These are phyloP conservation scores for Lasiosphaeriaceae sp. DNA, from an alignment of 495 filamentous ascomycete genomes.

Conservation along the genomic window DNA sequence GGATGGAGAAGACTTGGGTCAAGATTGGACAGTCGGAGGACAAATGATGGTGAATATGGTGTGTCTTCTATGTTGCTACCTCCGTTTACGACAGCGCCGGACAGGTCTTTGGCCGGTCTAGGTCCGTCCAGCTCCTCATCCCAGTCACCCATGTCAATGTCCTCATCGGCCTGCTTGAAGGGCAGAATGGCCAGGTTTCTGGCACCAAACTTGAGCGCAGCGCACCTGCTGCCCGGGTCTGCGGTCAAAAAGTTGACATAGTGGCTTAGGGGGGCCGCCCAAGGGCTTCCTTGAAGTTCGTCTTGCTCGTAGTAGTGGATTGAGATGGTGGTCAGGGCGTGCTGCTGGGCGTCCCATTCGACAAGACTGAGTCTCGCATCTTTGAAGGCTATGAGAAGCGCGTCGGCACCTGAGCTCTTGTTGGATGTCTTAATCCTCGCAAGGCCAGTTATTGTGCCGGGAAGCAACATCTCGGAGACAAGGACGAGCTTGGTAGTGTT, in stretches of 20 bases:
- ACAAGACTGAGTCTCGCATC: conserved; percentile 91
- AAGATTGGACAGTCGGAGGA: conserved; percentile 77
- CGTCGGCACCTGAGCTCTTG: conserved; percentile 75
- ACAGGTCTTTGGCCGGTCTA: conserved; percentile 40
- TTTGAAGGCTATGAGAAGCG: conserved; percentile 75
- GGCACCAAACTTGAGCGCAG: conserved; percentile 84
- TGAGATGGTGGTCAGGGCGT: conserved; percentile 77
- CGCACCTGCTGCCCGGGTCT: conserved; percentile 89
- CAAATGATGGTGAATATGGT: conserved; percentile 87
- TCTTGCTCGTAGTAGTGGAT: conserved; percentile 98
- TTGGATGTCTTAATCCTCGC: conserved; percentile 66
- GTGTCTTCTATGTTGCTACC: conserved; percentile 57
- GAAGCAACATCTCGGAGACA: conserved; percentile 73
- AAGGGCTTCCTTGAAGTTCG: conserved; percentile 72
- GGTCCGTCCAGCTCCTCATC: conserved; percentile 71
- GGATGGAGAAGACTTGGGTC: conserved; percentile 84
- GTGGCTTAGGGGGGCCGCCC: conserved; percentile 63
- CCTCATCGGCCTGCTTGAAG: conserved; percentile 85
- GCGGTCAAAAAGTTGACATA: conserved; percentile 76
- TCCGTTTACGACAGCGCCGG: conserved; percentile 48
- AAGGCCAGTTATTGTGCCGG: conserved; percentile 79
- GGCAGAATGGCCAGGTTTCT: conserved; percentile 90
- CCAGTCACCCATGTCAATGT: conserved; percentile 82
- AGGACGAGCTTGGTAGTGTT: conserved; percentile 76
- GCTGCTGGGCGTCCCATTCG: conserved; percentile 84